Evolutionary conservation across 140 eudicot species (phyloP).

Genomic region (Flaveria floridana): DNA sequence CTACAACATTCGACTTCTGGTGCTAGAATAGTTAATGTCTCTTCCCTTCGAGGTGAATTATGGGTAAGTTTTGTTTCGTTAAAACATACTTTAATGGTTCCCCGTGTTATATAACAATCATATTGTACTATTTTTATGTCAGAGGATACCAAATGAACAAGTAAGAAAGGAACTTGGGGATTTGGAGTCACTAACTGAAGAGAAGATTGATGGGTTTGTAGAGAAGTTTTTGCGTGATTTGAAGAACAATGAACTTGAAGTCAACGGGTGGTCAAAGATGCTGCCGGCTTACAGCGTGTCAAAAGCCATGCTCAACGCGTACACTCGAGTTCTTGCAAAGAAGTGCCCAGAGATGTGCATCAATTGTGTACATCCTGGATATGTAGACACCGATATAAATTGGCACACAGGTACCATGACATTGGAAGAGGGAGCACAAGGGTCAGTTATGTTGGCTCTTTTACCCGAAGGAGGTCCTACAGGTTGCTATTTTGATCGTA

Average conservation of each 20-base stretch:
- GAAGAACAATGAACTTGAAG: conserved; percentile 50
- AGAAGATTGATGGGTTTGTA: conserved; percentile 58
- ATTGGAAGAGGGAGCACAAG: conserved; percentile 75
- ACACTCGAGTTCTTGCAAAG: conserved; percentile 69
- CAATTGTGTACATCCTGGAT: conserved; percentile 86
- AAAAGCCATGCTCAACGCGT: conserved; percentile 71
- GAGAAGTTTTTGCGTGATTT: conserved; percentile 60
- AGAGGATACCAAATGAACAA: conserved; percentile 73
- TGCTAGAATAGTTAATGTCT: conserved; percentile 70
- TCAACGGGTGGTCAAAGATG: conserved; percentile 80
- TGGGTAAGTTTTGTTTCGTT: conserved; percentile 39
- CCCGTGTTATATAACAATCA: background rate
- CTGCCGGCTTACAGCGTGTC: conserved; percentile 83
- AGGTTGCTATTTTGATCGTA: conserved; percentile 75
- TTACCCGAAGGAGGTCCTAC: conserved; percentile 66
- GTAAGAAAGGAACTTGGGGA: conserved; percentile 57
- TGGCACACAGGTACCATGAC: conserved; percentile 80
- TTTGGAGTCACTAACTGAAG: conserved; percentile 57
- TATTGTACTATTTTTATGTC: conserved; percentile 18
- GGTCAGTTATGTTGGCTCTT: conserved; percentile 71
- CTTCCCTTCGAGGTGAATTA: conserved; percentile 67
- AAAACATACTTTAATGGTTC: background rate
- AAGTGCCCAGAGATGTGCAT: conserved; percentile 55
- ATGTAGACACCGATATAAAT: conserved; percentile 65
- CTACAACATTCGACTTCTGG: conserved; percentile 58